Percentiles rank a stretch among this genome's conserved stretches.
These are phyloP conservation scores for Clitopilus passeckerianus DNA, from an alignment of 768 basidiomycete species.

Conservation along the genomic window DNA sequence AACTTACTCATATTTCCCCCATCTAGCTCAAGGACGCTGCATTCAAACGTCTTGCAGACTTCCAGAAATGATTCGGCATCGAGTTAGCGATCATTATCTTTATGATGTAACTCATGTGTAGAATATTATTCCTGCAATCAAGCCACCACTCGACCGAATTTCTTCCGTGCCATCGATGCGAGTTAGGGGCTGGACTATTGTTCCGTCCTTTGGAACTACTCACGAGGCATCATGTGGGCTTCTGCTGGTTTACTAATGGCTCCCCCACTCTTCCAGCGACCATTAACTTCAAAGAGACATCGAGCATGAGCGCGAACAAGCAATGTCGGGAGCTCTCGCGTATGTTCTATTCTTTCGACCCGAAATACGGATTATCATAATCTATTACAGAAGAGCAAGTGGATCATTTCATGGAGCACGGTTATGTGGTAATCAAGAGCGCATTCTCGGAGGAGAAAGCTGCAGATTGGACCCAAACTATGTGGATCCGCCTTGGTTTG, in stretches of 20 bases:
- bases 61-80: not conserved
- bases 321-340: constrained; percentile 33
- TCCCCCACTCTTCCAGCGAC: not conserved
- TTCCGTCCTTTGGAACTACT: not conserved
- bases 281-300: not conserved
- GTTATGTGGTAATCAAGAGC: constrained; percentile 46
- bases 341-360: constrained; percentile 13
- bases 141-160: not conserved
- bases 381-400: constrained; percentile 30
- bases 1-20: not conserved
- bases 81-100: not conserved
- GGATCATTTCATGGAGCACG: constrained; percentile 50
- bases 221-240: not conserved
- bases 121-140: not conserved
- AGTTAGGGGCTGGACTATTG: not conserved
- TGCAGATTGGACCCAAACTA: constrained; percentile 39
- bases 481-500: constrained; percentile 49
- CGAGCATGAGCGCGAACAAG: not conserved
- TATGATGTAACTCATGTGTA: not conserved
- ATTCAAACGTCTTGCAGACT: not conserved
- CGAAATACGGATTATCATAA: not conserved
- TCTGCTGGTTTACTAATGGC: not conserved
- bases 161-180: not conserved
- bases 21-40: not conserved
- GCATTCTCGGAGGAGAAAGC: constrained; percentile 52